A percentile compares a stretch with the other conserved stretches of the same genome.
Evolutionary conservation across 1,284 basidiomycete species (phyloP).

Genomic region (Pyrrhoderma lamaoense): DNA sequence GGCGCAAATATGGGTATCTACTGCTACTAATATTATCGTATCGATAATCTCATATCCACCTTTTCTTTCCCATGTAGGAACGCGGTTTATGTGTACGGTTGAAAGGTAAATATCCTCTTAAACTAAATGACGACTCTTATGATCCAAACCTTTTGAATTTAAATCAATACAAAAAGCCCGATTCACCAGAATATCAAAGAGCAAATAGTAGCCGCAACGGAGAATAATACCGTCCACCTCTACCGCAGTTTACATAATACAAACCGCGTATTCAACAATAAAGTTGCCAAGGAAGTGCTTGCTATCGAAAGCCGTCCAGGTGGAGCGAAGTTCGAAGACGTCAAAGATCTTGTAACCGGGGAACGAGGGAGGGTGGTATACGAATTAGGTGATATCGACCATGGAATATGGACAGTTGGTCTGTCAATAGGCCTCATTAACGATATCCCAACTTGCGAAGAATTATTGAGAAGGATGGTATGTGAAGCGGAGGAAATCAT

Average conservation of each 20-base stretch:
- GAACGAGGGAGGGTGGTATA: slow-evolving; percentile 64
- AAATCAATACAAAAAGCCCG: too few relatives aligned
- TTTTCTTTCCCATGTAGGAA: slow-evolving; percentile 38
- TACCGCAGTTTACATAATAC: slow-evolving; percentile 86
- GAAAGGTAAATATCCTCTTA: slow-evolving; percentile 45
- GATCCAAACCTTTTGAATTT: too few relatives aligned
- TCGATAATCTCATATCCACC: too few relatives aligned
- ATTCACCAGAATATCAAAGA: slow-evolving; percentile 91
- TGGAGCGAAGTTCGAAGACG: slow-evolving; percentile 84
- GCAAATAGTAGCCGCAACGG: slow-evolving; percentile 76
- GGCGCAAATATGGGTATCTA: slow-evolving; percentile 77
- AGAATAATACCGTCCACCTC: slow-evolving; percentile 83
- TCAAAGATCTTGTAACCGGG: slow-evolving; percentile 65
- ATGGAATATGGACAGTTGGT: slow-evolving; percentile 86
- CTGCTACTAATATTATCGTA: neutral
- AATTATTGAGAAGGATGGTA: slow-evolving; percentile 66
- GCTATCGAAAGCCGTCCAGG: slow-evolving; percentile 67
- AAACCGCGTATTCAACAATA: slow-evolving; percentile 85
- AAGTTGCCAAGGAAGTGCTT: slow-evolving; percentile 75
- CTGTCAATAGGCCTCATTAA: slow-evolving; percentile 76
- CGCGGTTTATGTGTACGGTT: slow-evolving; percentile 79
- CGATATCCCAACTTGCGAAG: slow-evolving; percentile 81
- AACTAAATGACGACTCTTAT: too few relatives aligned
- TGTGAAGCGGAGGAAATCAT: slow-evolving; percentile 72
- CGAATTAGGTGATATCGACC: slow-evolving; percentile 78